Percentiles rank a stretch among this genome's conserved stretches.
Evolutionary conservation across 495 filamentous ascomycete species (phyloP).

Genomic region (Apodospora peruviana): DNA sequence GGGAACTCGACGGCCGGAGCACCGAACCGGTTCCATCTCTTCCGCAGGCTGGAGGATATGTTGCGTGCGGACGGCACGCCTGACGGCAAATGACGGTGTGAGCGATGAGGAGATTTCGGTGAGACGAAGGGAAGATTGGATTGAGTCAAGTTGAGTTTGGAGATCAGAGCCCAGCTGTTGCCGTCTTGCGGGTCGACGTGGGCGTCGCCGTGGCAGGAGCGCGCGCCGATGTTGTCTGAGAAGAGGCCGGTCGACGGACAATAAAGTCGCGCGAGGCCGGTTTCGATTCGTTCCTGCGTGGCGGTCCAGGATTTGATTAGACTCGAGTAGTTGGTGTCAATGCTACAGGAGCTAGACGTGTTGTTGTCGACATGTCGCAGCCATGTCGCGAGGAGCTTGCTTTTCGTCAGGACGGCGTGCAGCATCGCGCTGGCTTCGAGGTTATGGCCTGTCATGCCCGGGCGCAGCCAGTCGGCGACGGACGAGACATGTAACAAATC

Average conservation of each 20-base stretch:
- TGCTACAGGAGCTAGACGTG: not conserved
- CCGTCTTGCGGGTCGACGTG: slow-evolving; percentile 43
- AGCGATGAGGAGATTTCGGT: slow-evolving; percentile 5
- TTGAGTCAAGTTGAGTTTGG: slow-evolving; percentile 9
- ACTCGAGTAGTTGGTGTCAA: not conserved
- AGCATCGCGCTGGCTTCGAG: slow-evolving; percentile 40
- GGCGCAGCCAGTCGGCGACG: slow-evolving; percentile 49
- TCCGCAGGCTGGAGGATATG: slow-evolving; percentile 38
- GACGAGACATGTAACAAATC: slow-evolving; percentile 50
- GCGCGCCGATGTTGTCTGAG: slow-evolving; percentile 25
- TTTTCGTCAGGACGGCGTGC: slow-evolving; percentile 26
- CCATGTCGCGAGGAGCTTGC: slow-evolving; percentile 27
- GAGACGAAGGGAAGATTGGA: slow-evolving; percentile 1
- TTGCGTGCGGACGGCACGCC: slow-evolving; percentile 15
- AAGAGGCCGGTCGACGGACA: slow-evolving; percentile 24
- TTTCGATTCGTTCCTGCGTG: slow-evolving; percentile 10
- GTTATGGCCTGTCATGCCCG: slow-evolving; percentile 46
- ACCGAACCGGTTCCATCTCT: slow-evolving; percentile 54
- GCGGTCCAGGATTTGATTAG: slow-evolving; percentile 10
- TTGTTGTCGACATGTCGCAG: slow-evolving; percentile 1
- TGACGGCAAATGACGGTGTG: not conserved
- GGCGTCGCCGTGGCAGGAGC: slow-evolving; percentile 14
- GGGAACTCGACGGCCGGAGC: slow-evolving; percentile 54
- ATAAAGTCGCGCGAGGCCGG: slow-evolving; percentile 23
- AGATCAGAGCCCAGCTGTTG: slow-evolving; percentile 41